These are phyloP conservation scores for Solanum bulbocastanum DNA, from an alignment of 257 asterid species.

Conservation along the genomic window DNA sequence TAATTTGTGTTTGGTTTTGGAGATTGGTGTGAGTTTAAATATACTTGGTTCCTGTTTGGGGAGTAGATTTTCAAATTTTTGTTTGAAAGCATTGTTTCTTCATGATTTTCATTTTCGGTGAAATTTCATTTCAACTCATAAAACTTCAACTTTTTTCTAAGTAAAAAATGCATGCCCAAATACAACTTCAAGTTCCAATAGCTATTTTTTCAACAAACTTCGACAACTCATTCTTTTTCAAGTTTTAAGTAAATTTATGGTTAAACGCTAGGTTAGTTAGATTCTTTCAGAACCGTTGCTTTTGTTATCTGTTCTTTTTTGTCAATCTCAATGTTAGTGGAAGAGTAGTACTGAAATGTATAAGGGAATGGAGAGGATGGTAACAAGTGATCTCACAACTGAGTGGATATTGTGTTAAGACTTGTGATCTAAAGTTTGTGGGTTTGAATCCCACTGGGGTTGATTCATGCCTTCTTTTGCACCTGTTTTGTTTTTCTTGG, in stretches of 20 bases:
- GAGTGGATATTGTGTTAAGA: conserved; percentile 98
- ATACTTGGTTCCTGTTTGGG: neutral
- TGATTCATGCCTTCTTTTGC: neutral
- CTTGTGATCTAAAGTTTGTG: conserved; percentile 97
- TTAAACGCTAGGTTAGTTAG: neutral
- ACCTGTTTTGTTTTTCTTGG: neutral
- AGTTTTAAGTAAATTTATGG: neutral
- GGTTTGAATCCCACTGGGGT: conserved; percentile 97
- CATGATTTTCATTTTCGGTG: neutral
- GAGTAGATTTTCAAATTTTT: neutral
- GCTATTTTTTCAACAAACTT: no score
- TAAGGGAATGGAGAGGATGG: neutral
- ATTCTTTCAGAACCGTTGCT: neutral
- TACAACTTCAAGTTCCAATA: neutral
- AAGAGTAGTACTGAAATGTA: neutral
- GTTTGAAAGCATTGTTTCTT: neutral
- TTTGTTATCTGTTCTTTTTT: neutral
- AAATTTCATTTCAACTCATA: no score
- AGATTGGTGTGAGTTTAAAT: neutral
- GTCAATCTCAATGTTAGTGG: neutral
- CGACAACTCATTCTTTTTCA: no score
- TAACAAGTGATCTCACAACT: conserved; percentile 50
- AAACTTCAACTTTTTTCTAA: neutral
- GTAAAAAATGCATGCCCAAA: neutral
- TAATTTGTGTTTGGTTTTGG: neutral